These are phyloP conservation scores for Daldinia sp. DNA, from an alignment of 2,329 filamentous ascomycete species.

Conservation along the genomic window DNA sequence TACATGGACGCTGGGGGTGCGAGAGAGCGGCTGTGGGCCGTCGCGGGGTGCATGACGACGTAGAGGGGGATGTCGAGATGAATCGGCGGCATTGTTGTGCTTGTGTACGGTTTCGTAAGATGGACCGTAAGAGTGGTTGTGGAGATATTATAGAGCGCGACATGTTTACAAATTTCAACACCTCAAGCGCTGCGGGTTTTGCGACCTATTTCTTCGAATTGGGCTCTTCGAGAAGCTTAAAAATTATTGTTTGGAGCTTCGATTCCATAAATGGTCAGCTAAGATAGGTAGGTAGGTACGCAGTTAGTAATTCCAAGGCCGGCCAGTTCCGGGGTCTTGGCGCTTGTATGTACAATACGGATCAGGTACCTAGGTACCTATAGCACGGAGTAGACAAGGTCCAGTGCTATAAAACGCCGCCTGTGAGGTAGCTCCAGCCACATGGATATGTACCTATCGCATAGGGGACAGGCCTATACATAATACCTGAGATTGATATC, in stretches of 20 bases:
- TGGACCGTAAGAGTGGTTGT: slow-evolving; percentile 38
- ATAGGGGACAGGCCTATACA: neutral
- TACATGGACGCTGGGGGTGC: neutral
- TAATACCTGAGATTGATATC: too few species aligned
- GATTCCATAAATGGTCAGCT: slow-evolving; percentile 13
- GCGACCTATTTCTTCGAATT: neutral
- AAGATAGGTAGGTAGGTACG: too few species aligned
- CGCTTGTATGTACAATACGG: neutral
- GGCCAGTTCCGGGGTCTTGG: slow-evolving; percentile 18
- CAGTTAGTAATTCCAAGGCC: slow-evolving; percentile 2
- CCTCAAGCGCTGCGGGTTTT: neutral
- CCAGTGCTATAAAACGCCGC: too few species aligned
- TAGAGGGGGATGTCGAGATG: slow-evolving; percentile 32
- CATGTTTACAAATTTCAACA: slow-evolving; percentile 29
- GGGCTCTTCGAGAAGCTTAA: neutral
- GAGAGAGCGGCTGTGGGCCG: slow-evolving; percentile 13
- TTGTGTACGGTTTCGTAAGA: slow-evolving; percentile 22
- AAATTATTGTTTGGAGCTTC: slow-evolving; percentile 32
- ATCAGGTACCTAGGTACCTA: too few species aligned
- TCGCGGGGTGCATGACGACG: slow-evolving; percentile 10
- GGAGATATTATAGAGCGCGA: slow-evolving; percentile 37
- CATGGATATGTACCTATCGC: neutral
- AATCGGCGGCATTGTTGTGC: slow-evolving; percentile 35
- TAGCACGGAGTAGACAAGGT: too few species aligned
- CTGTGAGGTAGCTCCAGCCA: slow-evolving; percentile 38